Conservation (phyloP, 805 yeast species). For the Vanderwaltozyma tropicalis region DNA sequence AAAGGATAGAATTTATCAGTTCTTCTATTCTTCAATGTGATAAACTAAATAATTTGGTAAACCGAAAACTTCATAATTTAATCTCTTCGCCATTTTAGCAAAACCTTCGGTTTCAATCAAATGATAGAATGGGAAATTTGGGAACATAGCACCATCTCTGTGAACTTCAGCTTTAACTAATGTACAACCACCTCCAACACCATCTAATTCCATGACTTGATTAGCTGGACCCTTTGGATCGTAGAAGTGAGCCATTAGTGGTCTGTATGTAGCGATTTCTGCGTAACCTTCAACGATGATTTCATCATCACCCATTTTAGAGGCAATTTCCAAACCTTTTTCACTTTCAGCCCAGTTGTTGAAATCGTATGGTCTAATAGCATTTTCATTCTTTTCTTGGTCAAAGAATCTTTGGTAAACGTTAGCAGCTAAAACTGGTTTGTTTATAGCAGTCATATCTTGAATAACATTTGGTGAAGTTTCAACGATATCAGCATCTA, state of each 20-base stretch:
- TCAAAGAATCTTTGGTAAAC: slow-evolving; percentile 78
- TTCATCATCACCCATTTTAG: slow-evolving; percentile 70
- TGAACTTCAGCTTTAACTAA: slow-evolving; percentile 96
- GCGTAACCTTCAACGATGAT: slow-evolving; percentile 90
- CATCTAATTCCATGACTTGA: slow-evolving; percentile 79
- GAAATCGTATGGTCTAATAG: slow-evolving; percentile 83
- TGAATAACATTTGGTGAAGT: slow-evolving; percentile 75
- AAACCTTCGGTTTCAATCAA: slow-evolving; percentile 96
- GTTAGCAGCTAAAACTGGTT: slow-evolving; percentile 83
- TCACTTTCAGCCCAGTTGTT: slow-evolving; percentile 92
- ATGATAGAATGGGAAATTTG: slow-evolving; percentile 94
- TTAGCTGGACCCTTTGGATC: slow-evolving; percentile 51
- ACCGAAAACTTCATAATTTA: slow-evolving; percentile 86
- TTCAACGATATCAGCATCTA: slow-evolving; percentile 90
- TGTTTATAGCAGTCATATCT: slow-evolving; percentile 76
- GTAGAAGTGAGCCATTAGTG: slow-evolving; percentile 85
- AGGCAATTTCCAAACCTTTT: slow-evolving; percentile 68
- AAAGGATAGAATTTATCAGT: background rate
- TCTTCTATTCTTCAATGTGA: slow-evolving; percentile 6
- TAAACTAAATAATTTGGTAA: slow-evolving; percentile 89
- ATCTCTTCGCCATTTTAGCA: slow-evolving; percentile 93
- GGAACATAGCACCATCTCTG: slow-evolving; percentile 99
- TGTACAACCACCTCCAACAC: slow-evolving; percentile 97
- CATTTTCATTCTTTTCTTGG: slow-evolving; percentile 41
- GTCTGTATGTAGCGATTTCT: slow-evolving; percentile 88